Evolutionary conservation across 2,329 filamentous ascomycete genomes (phyloP).

Genomic region (Curvularia hawaiiensis): DNA sequence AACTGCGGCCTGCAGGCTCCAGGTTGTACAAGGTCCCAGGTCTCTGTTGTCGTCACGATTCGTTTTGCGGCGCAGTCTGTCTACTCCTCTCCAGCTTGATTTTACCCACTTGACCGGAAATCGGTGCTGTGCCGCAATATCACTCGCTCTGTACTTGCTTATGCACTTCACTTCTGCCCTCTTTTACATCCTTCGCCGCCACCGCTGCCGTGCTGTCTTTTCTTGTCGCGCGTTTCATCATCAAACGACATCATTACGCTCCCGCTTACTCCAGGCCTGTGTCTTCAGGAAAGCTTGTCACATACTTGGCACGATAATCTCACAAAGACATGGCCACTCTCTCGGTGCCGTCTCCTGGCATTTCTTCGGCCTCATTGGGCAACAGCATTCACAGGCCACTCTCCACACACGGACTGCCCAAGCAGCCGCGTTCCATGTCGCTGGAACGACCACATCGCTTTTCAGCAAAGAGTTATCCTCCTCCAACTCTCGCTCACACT

Average conservation of each 20-base stretch:
- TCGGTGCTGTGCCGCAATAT: constrained; percentile 23
- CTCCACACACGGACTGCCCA: constrained; percentile 43
- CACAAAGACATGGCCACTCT: constrained; percentile 28
- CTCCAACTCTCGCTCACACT: constrained; percentile 21
- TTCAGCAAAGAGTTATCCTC: constrained; percentile 26
- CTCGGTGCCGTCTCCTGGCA: constrained; percentile 31
- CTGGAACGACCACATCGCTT: constrained; percentile 39
- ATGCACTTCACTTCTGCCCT: constrained; percentile 15
- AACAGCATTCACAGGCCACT: constrained; percentile 34
- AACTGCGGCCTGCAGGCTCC: constrained; percentile 38
- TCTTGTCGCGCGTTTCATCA: constrained; percentile 11
- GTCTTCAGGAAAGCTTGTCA: constrained; percentile 9
- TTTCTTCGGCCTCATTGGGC: constrained; percentile 27
- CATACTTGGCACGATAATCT: constrained; percentile 12
- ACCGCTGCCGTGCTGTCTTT: constrained; percentile 15
- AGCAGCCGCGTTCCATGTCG: constrained; percentile 34
- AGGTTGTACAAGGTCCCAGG: constrained; percentile 37
- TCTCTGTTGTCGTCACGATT: constrained; percentile 28
- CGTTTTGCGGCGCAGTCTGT: constrained; percentile 27
- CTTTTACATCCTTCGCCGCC: constrained; percentile 18
- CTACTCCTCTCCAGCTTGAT: constrained; percentile 22
- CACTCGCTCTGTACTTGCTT: constrained; percentile 12
- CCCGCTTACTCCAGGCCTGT: background rate
- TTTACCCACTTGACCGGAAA: constrained; percentile 24
- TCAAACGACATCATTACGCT: constrained; percentile 9